These are phyloP conservation scores for Striga asiatica DNA, from an alignment of 257 asterid genomes.

Conservation along the genomic window DNA sequence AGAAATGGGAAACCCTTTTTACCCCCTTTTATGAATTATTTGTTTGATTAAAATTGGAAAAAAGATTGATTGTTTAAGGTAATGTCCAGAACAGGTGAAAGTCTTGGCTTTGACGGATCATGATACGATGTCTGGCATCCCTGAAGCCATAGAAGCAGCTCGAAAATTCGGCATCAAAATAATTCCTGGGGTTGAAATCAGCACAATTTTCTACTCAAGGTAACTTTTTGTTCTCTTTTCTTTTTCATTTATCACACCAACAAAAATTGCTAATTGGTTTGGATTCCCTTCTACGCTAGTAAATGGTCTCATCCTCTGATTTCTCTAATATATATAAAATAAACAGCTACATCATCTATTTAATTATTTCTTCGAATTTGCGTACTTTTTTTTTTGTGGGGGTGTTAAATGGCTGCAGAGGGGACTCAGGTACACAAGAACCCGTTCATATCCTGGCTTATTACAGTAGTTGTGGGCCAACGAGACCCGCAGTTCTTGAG, in stretches of 20 bases:
- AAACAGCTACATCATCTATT: too few species aligned
- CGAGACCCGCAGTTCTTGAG: constrained; percentile 46
- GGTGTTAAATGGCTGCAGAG: constrained; percentile 41
- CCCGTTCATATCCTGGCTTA: constrained; percentile 98
- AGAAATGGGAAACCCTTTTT: background rate
- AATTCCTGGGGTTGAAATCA: constrained; percentile 92
- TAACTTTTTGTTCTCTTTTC: constrained; percentile 6
- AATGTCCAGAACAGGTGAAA: constrained; percentile 69
- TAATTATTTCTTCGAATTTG: too few species aligned
- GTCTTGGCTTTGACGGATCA: constrained; percentile 95
- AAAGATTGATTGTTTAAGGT: constrained; percentile 18
- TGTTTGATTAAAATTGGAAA: background rate
- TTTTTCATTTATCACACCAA: background rate
- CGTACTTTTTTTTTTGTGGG: background rate
- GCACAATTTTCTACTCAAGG: constrained; percentile 85
- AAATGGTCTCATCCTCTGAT: too few species aligned
- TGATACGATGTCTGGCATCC: constrained; percentile 85
- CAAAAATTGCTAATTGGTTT: background rate
- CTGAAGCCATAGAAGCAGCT: constrained; percentile 92
- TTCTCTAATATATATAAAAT: too few species aligned
- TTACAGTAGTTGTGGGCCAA: constrained; percentile 87
- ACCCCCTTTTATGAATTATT: background rate
- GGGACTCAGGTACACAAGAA: constrained; percentile 57
- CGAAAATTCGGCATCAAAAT: constrained; percentile 81
- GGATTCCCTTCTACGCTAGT: background rate